These are phyloP conservation scores for Candida ipomoeae DNA, from an alignment of 805 yeast species.

Conservation along the genomic window DNA sequence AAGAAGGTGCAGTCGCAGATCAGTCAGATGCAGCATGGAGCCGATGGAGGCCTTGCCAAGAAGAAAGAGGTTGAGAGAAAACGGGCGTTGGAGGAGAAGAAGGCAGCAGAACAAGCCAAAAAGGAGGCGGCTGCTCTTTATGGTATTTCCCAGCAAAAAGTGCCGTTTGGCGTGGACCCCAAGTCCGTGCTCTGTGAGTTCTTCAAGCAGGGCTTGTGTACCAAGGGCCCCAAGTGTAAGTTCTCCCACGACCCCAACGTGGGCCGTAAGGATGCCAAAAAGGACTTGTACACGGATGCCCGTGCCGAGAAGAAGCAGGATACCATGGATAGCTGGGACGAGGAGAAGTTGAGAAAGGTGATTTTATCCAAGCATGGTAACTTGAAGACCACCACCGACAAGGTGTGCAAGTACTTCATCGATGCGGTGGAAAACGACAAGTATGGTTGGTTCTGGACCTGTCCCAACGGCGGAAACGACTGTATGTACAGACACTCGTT, in stretches of 20 bases:
- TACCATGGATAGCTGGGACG: constrained; percentile 97
- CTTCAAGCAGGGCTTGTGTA: constrained; percentile 84
- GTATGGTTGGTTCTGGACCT: constrained; percentile 98
- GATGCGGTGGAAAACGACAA: constrained; percentile 97
- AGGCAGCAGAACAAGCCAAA: constrained; percentile 86
- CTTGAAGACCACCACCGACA: constrained; percentile 89
- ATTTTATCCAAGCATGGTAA: constrained; percentile 92
- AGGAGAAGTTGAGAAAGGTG: constrained; percentile 84
- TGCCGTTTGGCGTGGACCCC: constrained; percentile 97
- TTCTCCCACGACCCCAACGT: constrained; percentile 84
- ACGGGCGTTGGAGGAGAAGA: constrained; percentile 70
- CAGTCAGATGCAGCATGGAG: constrained; percentile 38
- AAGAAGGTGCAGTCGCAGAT: constrained; percentile 73
- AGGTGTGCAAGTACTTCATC: constrained; percentile 87
- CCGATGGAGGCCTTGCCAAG: constrained; percentile 51
- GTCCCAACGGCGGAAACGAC: constrained; percentile 90
- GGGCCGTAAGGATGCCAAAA: constrained; percentile 86
- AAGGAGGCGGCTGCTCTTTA: constrained; percentile 79
- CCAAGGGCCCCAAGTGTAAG: constrained; percentile 81
- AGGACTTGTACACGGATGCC: constrained; percentile 87
- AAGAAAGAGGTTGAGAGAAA: constrained; percentile 73
- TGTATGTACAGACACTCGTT: constrained; percentile 94
- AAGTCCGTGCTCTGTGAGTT: constrained; percentile 86
- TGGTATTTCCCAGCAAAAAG: constrained; percentile 71
- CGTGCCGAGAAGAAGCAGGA: constrained; percentile 70